phyloP scores from a whole-genome alignment of 208 protist genomes.

The Entamoeba invadens region DNA sequence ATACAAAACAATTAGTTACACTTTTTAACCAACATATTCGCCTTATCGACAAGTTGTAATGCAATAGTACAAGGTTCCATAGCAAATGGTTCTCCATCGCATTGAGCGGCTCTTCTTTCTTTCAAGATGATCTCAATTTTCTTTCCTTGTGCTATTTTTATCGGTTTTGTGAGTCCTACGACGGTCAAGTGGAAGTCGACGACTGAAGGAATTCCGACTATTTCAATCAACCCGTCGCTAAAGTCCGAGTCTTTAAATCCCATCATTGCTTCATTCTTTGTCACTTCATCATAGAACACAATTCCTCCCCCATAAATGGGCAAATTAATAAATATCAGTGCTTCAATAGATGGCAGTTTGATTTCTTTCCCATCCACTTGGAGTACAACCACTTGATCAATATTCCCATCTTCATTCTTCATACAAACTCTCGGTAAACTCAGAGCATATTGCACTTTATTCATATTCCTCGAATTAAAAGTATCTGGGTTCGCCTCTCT shows the following conservation, averaged over 20 bases:
- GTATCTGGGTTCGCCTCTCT: neutral
- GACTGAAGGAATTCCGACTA: neutral
- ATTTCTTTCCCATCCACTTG: neutral
- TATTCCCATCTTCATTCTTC: neutral
- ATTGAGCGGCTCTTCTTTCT: neutral
- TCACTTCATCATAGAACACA: neutral
- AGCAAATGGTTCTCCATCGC: neutral
- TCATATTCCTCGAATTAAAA: neutral
- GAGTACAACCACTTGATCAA: neutral
- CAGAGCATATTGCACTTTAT: neutral
- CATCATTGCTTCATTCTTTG: neutral
- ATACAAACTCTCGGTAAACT: no score
- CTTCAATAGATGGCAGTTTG: neutral
- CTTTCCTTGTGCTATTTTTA: neutral
- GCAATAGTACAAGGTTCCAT: no score
- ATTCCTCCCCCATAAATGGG: neutral
- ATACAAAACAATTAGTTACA: no score
- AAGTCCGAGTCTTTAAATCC: neutral
- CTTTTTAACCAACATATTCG: no score
- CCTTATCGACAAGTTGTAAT: no score
- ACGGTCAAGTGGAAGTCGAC: neutral
- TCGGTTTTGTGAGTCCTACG: neutral
- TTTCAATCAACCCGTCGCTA: neutral
- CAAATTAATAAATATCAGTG: neutral
- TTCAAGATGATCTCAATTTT: neutral